A percentile compares a stretch with the other conserved stretches of the same genome.
Conservation (phyloP, 179 eudicot species). For the Camellia oleifera region DNA sequence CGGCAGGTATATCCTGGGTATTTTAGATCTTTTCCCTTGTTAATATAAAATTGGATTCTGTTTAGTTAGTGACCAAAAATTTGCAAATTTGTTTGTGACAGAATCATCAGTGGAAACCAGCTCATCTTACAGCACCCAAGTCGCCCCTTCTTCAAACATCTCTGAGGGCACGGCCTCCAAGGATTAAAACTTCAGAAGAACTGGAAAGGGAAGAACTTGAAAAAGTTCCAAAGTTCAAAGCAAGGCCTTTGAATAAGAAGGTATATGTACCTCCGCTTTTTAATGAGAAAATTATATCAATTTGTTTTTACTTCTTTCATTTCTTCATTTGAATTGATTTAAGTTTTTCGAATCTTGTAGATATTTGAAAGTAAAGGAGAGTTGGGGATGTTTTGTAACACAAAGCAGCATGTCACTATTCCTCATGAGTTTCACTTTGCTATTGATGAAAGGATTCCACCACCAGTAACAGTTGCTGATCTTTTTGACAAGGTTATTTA, state of each 20-base stretch:
- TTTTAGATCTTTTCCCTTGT: neutral
- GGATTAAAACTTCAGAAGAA: constrained; percentile 70
- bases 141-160: constrained; percentile 85
- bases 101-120: constrained; percentile 55
- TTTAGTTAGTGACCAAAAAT: neutral
- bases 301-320: neutral
- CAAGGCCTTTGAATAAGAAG: constrained; percentile 89
- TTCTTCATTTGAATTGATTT: neutral
- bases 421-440: constrained; percentile 93
- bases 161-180: constrained; percentile 80
- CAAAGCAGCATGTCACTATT: constrained; percentile 66
- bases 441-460: constrained; percentile 72
- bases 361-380: constrained; percentile 95
- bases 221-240: constrained; percentile 81
- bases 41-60: neutral
- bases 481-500: constrained; percentile 83
- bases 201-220: constrained; percentile 80
- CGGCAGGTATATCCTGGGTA: constrained; percentile 35
- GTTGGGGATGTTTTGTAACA: constrained; percentile 67
- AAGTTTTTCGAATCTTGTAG: constrained; percentile 28
- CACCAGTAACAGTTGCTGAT: constrained; percentile 48
- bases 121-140: constrained; percentile 76
- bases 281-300: neutral
- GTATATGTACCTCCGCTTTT: constrained; percentile 27
- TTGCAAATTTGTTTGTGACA: constrained; percentile 23